Evolutionary conservation across 139 green algal species (phyloP).

Genomic region (Closterium sp.): DNA sequence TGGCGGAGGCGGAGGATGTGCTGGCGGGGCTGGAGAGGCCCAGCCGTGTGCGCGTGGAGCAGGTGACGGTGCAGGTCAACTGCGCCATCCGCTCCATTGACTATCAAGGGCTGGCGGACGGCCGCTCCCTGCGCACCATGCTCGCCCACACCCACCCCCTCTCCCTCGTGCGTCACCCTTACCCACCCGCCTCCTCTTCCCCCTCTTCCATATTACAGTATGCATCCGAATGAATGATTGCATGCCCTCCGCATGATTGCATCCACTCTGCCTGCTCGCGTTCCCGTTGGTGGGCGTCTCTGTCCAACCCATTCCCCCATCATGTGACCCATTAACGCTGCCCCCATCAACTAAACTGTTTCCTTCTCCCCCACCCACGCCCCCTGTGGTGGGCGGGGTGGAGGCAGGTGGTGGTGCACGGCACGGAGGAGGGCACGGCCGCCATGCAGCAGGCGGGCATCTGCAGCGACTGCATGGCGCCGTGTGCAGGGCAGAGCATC

Average conservation of each 20-base stretch:
- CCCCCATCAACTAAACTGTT: too few species aligned
- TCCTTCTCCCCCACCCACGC: too few species aligned
- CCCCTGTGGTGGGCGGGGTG: not conserved
- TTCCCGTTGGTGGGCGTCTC: not conserved
- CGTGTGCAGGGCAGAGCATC: not conserved
- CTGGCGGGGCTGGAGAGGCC: not conserved
- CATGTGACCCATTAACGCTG: too few species aligned
- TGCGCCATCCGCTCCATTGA: constrained; percentile 28
- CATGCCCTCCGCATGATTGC: too few species aligned
- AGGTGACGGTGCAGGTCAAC: constrained; percentile 1
- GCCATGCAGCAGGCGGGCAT: not conserved
- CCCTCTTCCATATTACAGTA: not conserved
- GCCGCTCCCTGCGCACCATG: constrained; percentile 36
- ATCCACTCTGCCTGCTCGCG: not conserved
- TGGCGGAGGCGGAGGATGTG: not conserved
- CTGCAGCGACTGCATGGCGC: not conserved
- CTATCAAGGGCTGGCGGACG: constrained; percentile 26
- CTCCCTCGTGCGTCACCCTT: constrained; percentile 13
- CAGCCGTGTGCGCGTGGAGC: not conserved
- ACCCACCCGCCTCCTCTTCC: not conserved
- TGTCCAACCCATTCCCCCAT: too few species aligned
- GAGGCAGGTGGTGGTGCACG: not conserved
- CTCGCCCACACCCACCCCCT: constrained; percentile 25
- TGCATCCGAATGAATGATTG: not conserved
- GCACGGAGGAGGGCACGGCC: not conserved